Conservation (phyloP, 2,329 filamentous ascomycete species). For the Zalaria sp. region DNA sequence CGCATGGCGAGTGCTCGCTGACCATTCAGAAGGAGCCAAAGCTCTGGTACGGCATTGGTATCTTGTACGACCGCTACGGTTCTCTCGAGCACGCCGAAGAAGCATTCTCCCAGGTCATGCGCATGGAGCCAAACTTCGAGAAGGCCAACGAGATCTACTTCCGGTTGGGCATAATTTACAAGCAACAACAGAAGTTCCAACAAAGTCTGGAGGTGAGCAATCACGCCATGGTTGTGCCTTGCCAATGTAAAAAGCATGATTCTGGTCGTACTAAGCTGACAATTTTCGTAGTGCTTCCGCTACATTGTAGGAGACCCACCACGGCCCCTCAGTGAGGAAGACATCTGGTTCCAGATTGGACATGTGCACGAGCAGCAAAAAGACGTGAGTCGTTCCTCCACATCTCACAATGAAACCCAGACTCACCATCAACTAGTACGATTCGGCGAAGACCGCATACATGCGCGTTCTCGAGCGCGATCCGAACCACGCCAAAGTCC, state of each 20-base stretch:
- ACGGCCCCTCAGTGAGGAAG: slow-evolving; percentile 83
- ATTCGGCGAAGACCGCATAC: slow-evolving; percentile 84
- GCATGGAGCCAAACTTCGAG: slow-evolving; percentile 93
- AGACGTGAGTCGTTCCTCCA: slow-evolving; percentile 53
- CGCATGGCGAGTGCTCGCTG: neutral
- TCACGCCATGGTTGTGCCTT: neutral
- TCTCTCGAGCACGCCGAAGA: slow-evolving; percentile 95
- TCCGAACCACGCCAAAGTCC: slow-evolving; percentile 91
- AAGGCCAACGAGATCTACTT: slow-evolving; percentile 99
- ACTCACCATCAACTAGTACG: slow-evolving; percentile 48
- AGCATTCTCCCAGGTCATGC: slow-evolving; percentile 97
- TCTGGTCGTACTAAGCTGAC: slow-evolving; percentile 10
- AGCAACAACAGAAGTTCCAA: slow-evolving; percentile 87
- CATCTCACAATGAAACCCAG: neutral
- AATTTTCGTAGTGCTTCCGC: slow-evolving; percentile 68
- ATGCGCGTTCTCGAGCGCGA: slow-evolving; percentile 86
- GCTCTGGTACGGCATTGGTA: slow-evolving; percentile 97
- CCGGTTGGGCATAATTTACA: slow-evolving; percentile 97
- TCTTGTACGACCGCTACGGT: slow-evolving; percentile 90
- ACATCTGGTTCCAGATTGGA: slow-evolving; percentile 99
- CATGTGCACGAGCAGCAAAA: slow-evolving; percentile 98
- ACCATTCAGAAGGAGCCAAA: slow-evolving; percentile 62
- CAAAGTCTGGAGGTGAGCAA: slow-evolving; percentile 71
- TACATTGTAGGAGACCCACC: slow-evolving; percentile 93
- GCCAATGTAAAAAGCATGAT: neutral